Evolutionary conservation across 1,139 yeast species (phyloP).

Genomic region (Ogataea hybrid): DNA sequence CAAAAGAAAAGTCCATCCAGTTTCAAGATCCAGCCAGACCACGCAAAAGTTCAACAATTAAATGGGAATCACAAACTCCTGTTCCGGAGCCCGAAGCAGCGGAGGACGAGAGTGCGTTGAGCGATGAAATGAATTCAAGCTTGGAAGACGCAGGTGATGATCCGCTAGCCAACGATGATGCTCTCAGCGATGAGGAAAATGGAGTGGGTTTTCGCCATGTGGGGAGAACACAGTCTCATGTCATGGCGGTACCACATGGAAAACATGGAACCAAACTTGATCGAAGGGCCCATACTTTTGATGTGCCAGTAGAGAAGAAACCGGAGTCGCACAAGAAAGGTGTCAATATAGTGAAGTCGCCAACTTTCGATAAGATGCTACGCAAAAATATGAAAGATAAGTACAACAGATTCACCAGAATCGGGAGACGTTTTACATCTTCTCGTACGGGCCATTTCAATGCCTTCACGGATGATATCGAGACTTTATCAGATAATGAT

Average conservation of each 20-base stretch:
- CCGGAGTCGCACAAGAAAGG: slow-evolving; percentile 15
- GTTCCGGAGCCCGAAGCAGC: slow-evolving; percentile 4
- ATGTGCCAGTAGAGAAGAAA: slow-evolving; percentile 6
- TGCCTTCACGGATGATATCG: slow-evolving; percentile 3
- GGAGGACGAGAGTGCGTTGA: slow-evolving; percentile 17
- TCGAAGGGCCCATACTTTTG: slow-evolving; percentile 18
- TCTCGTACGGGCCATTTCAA: slow-evolving; percentile 2
- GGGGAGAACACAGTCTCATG: slow-evolving; percentile 23
- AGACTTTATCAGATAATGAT: slow-evolving; percentile 26
- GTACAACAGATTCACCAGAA: slow-evolving; percentile 25
- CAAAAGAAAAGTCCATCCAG: slow-evolving; percentile 14
- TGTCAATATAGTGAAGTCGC: slow-evolving; percentile 35
- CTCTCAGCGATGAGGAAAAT: slow-evolving; percentile 32
- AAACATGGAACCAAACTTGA: slow-evolving; percentile 12
- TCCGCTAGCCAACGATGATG: slow-evolving; percentile 12
- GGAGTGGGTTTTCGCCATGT: slow-evolving; percentile 25
- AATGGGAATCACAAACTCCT: background rate
- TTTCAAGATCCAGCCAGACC: slow-evolving; percentile 13
- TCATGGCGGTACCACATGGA: slow-evolving; percentile 8
- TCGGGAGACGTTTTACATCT: slow-evolving; percentile 25
- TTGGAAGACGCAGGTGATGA: background rate
- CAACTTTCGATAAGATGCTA: slow-evolving; percentile 44
- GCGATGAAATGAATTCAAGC: slow-evolving; percentile 21
- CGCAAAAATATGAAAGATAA: slow-evolving; percentile 32
- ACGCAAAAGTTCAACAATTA: slow-evolving; percentile 11